Evolutionary conservation across 495 filamentous ascomycete species (phyloP).

Genomic region (Haplographium delicatum): DNA sequence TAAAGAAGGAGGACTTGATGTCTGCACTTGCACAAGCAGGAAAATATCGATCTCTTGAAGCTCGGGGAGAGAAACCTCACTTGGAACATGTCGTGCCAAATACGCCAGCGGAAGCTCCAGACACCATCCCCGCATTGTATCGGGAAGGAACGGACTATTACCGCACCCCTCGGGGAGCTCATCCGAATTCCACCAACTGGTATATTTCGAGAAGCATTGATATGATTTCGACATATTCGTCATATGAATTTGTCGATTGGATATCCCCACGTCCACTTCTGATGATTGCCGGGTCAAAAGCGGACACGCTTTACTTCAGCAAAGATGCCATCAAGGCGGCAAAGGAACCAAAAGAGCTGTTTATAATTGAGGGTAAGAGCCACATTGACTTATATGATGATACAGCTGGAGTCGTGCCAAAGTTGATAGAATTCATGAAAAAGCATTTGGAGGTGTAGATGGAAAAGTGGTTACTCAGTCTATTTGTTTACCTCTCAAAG

Average conservation of each 20-base stretch:
- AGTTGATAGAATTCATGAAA: constrained; percentile 30
- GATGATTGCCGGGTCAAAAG: constrained; percentile 34
- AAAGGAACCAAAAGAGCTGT: constrained; percentile 34
- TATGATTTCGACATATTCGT: constrained; percentile 27
- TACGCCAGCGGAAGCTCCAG: too few relatives aligned
- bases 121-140: neutral
- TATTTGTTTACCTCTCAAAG: too few relatives aligned
- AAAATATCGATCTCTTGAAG: too few relatives aligned
- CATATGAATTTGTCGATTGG: constrained; percentile 28
- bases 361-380: constrained; percentile 29
- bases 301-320: constrained; percentile 30
- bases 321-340: constrained; percentile 28
- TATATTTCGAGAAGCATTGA: neutral
- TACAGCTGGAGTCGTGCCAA: constrained; percentile 23
- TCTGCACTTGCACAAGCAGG: too few relatives aligned
- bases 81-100: too few relatives aligned
- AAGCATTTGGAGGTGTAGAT: too few relatives aligned
- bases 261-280: constrained; percentile 31
- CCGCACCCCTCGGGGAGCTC: neutral
- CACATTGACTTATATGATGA: constrained; percentile 38
- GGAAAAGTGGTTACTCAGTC: too few relatives aligned
- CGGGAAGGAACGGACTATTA: constrained; percentile 1
- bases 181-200: neutral
- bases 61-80: too few relatives aligned
- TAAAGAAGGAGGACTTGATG: too few relatives aligned